Evolutionary conservation across 192 early-diverging fungal genomes (phyloP), one percentile per base, ranked within the genome.

Genomic region (Coemansia sp.): DNA sequence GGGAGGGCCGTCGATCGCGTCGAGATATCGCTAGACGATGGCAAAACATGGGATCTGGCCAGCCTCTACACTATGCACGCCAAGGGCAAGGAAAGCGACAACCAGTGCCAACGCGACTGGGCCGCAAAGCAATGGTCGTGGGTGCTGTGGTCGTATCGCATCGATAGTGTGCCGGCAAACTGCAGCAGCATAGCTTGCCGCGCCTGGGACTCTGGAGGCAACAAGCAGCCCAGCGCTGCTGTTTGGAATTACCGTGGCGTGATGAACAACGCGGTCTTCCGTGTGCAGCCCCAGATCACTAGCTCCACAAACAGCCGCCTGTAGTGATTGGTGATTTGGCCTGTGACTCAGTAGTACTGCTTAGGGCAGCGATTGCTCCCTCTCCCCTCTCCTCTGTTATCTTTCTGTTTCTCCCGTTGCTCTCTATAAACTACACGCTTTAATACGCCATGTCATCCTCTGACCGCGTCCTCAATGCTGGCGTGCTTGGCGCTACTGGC

Each of bases 401-500:
- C 50, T 45, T 34, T 40, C 5, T n/a, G n/a, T n/a, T n/a, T 20
- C 9, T 2, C 31, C 1, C 26, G 28, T 13, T 53, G 16, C 20
- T 53, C 9, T 16, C 4, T 23, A 28, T 3, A 20, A 42, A 42
- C 16, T 21, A n/a, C 43, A 50, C 10, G 21, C 58, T 58, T 48
- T 59, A 16, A 16, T 23, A 24, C 48, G 60, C 67, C 46, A 59
- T 74, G 51, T 53, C 51, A 3, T 53, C 76, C n/a, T 43, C 60
- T 34, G 78, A 76, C 24, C 73, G 79, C 26, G 58, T 76, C 20
- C 74, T 82, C 43, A 73, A 90, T 63, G 94, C 92, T 37, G 96
- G 92, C 64, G 89, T 99, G 63, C 90, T 99, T 51, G 96, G 96
- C 63, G 95, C 95, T 33, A 99, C 96, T 0, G 96, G 96, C 72